Base-by-base conservation (phyloP, 768 basidiomycete genomes). In the Rhodotorula taiwanensis region DNA sequence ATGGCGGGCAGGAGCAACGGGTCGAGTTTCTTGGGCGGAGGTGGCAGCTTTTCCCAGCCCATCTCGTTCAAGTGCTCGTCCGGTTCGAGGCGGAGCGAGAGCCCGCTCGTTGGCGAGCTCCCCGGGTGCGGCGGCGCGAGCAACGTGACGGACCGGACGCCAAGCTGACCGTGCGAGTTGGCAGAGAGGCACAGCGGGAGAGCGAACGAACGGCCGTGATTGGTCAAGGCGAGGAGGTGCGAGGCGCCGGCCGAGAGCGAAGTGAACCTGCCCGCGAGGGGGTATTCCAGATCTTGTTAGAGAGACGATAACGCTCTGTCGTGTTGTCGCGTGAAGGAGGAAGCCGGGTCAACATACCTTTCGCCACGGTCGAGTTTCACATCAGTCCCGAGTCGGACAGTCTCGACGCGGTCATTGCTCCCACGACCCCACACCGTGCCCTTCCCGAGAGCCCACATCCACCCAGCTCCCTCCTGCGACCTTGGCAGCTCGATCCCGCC, bases 81-180 rank as follows among this genome's bases (percentile, higher is more conserved):
- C 10, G 50, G 71, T n/a, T 31, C 67, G 69, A 62, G 67, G 56
- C 28, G 52, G 45, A 54, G 63, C 3, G 48, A 41, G 20, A 28
- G 77, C 70, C 39, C 75, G 74, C 55, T 41, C 20, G 34, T 31
- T 6, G 52, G 33, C 8, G 54, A 50, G 18, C 55, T 61, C 28
- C 45, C 39, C 15, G 59, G 55, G 30, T 68, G 67, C 0, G 41
- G 58, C 8, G 64, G 64, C 0, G 61, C 47, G 30, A 62, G 49
- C 4, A 87, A 79, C 53, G 82, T 77, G 52, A 86, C 80, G 64
- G 82, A 83, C 33, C 84, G 82, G 69, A 87, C 80, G 11, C 91
- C 92, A 13, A 97, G 83, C 73, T 95, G 92, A 2, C 88, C 87
- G 73, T 84, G 82, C 2, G 81, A 77, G 76, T 97, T 97, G 33